Percentiles rank a stretch among this genome's conserved stretches.
Conservation (phyloP, 345 rosid species). For the Nephelium lappaceum region DNA sequence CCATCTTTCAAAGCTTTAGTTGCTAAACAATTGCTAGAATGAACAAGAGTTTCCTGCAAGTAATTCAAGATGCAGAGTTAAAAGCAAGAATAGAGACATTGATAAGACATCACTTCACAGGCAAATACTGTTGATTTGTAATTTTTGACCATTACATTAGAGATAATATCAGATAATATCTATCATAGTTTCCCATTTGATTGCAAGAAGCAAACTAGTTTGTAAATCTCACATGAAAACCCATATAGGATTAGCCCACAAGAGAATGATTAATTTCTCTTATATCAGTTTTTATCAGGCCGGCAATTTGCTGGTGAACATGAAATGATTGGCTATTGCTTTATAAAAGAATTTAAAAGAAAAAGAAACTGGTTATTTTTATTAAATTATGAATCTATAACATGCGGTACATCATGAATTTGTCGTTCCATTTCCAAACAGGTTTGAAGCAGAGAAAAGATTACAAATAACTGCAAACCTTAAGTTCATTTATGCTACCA, state of each 20-base stretch:
- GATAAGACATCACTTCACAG: not conserved
- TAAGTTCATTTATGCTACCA: constrained; percentile 61
- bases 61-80: constrained; percentile 20
- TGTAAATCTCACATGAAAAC: not conserved
- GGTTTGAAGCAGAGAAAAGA: constrained; percentile 4
- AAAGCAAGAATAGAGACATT: not conserved
- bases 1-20: constrained; percentile 60
- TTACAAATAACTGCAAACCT: constrained; percentile 47
- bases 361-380: not conserved
- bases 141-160: constrained; percentile 9
- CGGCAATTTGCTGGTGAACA: not conserved
- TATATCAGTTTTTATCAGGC: not conserved
- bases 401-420: not conserved
- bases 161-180: too few relatives aligned
- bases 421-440: not conserved
- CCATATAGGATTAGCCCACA: not conserved
- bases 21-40: constrained; percentile 75
- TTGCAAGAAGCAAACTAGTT: constrained; percentile 5
- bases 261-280: not conserved
- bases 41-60: constrained; percentile 83
- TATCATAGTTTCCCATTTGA: not conserved
- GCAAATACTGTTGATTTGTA: not conserved
- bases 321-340: not conserved
- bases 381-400: not conserved
- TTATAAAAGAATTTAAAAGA: not conserved